phyloP scores from a whole-genome alignment of 495 filamentous ascomycete species.

The Penicillium angulare region DNA sequence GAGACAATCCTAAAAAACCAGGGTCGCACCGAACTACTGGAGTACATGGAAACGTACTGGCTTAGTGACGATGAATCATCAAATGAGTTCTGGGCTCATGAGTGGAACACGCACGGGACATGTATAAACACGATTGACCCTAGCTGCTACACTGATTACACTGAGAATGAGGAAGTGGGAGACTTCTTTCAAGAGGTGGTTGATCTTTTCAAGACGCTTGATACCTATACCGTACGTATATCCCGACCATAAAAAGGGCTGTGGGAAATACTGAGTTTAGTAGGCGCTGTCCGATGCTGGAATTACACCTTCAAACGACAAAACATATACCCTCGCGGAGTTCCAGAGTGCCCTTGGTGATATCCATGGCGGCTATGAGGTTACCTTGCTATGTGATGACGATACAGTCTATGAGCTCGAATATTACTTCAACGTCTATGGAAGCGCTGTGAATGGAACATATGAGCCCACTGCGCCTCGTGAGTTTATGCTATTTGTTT shows the following conservation, averaged over 20 bases:
- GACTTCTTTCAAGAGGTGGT: slow-evolving; percentile 55
- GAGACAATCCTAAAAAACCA: slow-evolving; percentile 54
- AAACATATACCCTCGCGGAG: slow-evolving; percentile 56
- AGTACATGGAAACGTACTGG: slow-evolving; percentile 73
- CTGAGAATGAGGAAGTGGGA: slow-evolving; percentile 53
- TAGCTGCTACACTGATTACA: slow-evolving; percentile 66
- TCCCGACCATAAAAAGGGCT: too few relatives aligned
- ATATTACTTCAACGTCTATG: slow-evolving; percentile 73
- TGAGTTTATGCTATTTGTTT: slow-evolving; percentile 19
- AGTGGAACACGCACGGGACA: slow-evolving; percentile 74
- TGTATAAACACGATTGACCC: slow-evolving; percentile 61
- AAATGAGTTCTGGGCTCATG: slow-evolving; percentile 65
- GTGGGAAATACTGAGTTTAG: not conserved
- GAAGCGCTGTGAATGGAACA: slow-evolving; percentile 63
- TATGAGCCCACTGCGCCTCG: slow-evolving; percentile 56
- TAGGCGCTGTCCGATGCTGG: slow-evolving; percentile 57
- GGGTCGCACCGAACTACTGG: slow-evolving; percentile 54
- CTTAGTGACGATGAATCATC: slow-evolving; percentile 54
- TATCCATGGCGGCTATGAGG: slow-evolving; percentile 55
- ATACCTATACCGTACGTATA: slow-evolving; percentile 51
- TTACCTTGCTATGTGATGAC: slow-evolving; percentile 59
- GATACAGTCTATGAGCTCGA: slow-evolving; percentile 62
- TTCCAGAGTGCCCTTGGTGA: slow-evolving; percentile 57
- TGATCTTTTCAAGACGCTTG: slow-evolving; percentile 55
- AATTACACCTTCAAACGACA: slow-evolving; percentile 56